phyloP scores from a whole-genome alignment of 257 asterid species.

The Solanum tarijense region DNA sequence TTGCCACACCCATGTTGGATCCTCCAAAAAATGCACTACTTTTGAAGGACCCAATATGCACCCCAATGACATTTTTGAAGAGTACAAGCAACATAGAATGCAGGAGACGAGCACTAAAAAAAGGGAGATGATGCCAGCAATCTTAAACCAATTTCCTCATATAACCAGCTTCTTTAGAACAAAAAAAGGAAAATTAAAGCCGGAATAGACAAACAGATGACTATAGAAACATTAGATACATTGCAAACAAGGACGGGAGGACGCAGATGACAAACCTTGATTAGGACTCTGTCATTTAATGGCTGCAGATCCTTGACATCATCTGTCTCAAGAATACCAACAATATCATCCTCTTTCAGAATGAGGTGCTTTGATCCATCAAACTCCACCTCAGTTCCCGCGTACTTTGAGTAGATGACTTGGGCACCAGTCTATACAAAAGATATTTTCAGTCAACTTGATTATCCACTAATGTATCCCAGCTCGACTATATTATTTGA shows the following conservation, averaged over 20 bases:
- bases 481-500: background rate
- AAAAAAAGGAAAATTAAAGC: background rate
- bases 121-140: background rate
- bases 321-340: conserved; percentile 77
- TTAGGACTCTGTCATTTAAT: conserved; percentile 77
- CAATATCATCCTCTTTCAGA: conserved; percentile 89
- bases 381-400: conserved; percentile 96
- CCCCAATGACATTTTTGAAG: background rate
- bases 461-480: background rate
- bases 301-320: conserved; percentile 86
- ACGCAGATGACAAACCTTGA: conserved; percentile 39
- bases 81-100: background rate
- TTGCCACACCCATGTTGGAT: background rate
- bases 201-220: background rate
- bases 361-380: conserved; percentile 70
- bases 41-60: background rate
- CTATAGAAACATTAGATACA: background rate
- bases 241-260: background rate
- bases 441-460: background rate
- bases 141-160: background rate
- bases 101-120: background rate
- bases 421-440: conserved; percentile 58
- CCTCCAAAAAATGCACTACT: background rate
- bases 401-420: conserved; percentile 82
- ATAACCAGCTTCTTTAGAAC: background rate